Evolutionary conservation across 2,329 filamentous ascomycete genomes (phyloP).

Genomic region (Bertia moriformis): DNA sequence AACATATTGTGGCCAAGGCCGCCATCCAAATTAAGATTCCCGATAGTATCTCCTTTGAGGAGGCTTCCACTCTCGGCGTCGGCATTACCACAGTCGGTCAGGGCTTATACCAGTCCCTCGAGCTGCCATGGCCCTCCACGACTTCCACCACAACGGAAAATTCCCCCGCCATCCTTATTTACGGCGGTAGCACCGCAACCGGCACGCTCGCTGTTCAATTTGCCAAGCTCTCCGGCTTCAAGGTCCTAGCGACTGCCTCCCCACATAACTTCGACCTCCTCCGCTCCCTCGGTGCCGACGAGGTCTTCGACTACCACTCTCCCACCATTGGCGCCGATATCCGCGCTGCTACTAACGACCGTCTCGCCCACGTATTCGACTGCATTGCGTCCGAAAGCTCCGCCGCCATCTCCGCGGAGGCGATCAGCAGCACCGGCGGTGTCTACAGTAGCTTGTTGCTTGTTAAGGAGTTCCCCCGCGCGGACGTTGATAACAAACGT

Average conservation of each 20-base stretch:
- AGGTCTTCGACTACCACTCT: slow-evolving; percentile 26
- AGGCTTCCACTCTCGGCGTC: slow-evolving; percentile 6
- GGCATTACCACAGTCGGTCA: slow-evolving; percentile 6
- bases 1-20: slow-evolving; percentile 10
- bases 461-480: slow-evolving; percentile 19
- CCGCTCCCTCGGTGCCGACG: slow-evolving; percentile 23
- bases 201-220: slow-evolving; percentile 28
- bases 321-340: slow-evolving; percentile 8
- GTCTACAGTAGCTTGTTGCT: slow-evolving; percentile 24
- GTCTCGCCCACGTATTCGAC: slow-evolving; percentile 18
- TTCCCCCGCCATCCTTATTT: slow-evolving; percentile 19
- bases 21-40: slow-evolving; percentile 4
- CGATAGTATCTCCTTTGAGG: slow-evolving; percentile 3
- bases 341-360: slow-evolving; percentile 7
- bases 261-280: slow-evolving; percentile 24
- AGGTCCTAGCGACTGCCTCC: slow-evolving; percentile 27
- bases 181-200: slow-evolving; percentile 25
- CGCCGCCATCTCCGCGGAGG: slow-evolving; percentile 14
- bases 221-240: slow-evolving; percentile 20
- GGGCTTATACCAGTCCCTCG: slow-evolving; percentile 4
- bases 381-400: slow-evolving; percentile 13
- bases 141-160: background rate
- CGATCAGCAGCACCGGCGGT: slow-evolving; percentile 11
- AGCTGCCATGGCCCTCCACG: slow-evolving; percentile 2
- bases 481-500: slow-evolving; percentile 13